phyloP scores from a whole-genome alignment of 257 asterid species.

The Rubia yunnanensis region DNA sequence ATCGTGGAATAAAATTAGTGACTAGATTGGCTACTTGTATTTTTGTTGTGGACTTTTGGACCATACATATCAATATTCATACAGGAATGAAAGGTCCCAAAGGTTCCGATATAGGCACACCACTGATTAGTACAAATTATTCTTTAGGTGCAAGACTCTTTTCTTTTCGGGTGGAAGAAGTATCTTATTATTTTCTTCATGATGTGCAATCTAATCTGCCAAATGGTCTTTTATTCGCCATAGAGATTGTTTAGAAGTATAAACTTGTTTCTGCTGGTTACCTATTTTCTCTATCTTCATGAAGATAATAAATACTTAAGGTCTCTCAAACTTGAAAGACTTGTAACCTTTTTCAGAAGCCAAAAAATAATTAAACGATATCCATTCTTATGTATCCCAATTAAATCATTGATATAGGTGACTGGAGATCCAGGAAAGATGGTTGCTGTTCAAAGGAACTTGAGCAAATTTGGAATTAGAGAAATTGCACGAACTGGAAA shows the following conservation, averaged over 20 bases:
- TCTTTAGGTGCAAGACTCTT: not conserved
- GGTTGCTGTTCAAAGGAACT: slow-evolving; percentile 82
- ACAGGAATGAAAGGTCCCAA: not conserved
- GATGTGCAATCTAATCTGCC: not conserved
- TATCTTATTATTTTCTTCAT: not conserved
- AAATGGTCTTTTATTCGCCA: too few species aligned
- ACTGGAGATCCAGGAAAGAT: slow-evolving; percentile 99
- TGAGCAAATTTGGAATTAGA: slow-evolving; percentile 83
- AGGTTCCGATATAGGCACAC: not conserved
- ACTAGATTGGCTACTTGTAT: not conserved
- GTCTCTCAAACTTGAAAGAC: not conserved
- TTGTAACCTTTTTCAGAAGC: not conserved
- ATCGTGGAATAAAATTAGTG: too few species aligned
- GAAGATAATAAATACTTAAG: not conserved
- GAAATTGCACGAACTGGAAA: slow-evolving; percentile 97
- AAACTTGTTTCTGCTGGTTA: not conserved
- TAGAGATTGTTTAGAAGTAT: not conserved
- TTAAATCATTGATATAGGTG: slow-evolving; percentile 35
- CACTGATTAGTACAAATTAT: too few species aligned
- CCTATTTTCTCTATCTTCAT: not conserved
- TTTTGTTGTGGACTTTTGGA: not conserved
- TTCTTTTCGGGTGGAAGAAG: not conserved
- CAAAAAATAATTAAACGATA: too few species aligned
- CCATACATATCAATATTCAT: too few species aligned
- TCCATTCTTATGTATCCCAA: not conserved